phyloP scores from a whole-genome alignment of 208 protist genomes.

The Zelonia costaricensis region DNA sequence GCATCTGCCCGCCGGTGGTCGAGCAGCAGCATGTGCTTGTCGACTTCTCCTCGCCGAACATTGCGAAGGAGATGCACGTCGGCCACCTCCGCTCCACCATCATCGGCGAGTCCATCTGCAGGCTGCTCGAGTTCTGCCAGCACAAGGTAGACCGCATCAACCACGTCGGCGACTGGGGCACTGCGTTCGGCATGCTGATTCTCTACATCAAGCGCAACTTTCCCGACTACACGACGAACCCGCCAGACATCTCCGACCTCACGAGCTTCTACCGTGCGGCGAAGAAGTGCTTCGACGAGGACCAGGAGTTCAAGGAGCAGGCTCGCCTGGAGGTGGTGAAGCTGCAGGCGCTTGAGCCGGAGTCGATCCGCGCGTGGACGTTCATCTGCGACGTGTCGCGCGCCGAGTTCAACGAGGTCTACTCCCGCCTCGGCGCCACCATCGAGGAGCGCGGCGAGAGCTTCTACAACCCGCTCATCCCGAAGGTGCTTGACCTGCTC shows the following conservation, averaged over 20 bases:
- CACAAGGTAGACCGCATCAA: conserved; percentile 96
- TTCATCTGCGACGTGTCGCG: conserved; percentile 94
- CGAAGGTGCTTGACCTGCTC: conserved; percentile 77
- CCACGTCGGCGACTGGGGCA: conserved; percentile 99
- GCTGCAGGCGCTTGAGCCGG: conserved; percentile 83
- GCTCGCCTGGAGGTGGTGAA: conserved; percentile 92
- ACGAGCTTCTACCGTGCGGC: conserved; percentile 95
- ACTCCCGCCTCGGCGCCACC: conserved; percentile 83
- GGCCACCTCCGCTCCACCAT: conserved; percentile 98
- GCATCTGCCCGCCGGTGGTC: conserved; percentile 71
- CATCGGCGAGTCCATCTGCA: conserved; percentile 96
- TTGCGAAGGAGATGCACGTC: conserved; percentile 99
- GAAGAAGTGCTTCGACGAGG: conserved; percentile 95
- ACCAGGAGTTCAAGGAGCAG: conserved; percentile 92
- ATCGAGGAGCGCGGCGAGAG: conserved; percentile 96
- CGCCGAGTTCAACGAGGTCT: conserved; percentile 93
- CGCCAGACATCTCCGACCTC: conserved; percentile 94
- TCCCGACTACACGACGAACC: conserved; percentile 87
- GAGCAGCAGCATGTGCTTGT: conserved; percentile 86
- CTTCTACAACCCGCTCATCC: conserved; percentile 96
- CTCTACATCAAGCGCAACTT: conserved; percentile 94
- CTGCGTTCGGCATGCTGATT: conserved; percentile 98
- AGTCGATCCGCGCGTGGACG: conserved; percentile 87
- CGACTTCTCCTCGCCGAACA: conserved; percentile 98
- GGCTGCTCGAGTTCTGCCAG: conserved; percentile 94